Conservation (phyloP, 192 early-diverging fungal genomes). For the Podila horticola region DNA sequence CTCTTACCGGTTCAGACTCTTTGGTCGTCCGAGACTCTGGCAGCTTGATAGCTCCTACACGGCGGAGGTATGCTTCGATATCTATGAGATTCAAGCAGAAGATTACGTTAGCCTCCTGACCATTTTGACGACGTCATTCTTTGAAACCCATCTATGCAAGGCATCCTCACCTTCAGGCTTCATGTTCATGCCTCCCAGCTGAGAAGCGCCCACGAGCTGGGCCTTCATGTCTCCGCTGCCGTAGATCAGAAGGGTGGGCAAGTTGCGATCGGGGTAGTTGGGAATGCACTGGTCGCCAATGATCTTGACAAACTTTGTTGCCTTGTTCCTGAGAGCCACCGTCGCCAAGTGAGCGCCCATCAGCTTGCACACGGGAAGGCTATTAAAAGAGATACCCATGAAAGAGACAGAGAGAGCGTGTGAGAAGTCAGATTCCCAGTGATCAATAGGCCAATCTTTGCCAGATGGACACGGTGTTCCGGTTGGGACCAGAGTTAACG, state of each 20-base stretch:
- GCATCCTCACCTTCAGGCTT: slow-evolving; percentile 67
- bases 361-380: slow-evolving; percentile 87
- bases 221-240: slow-evolving; percentile 84
- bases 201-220: slow-evolving; percentile 84
- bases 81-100: slow-evolving; percentile 11
- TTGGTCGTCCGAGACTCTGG: slow-evolving; percentile 35
- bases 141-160: background rate
- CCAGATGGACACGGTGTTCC: background rate
- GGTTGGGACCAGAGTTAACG: slow-evolving; percentile 12
- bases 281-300: slow-evolving; percentile 93
- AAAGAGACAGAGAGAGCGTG: no score
- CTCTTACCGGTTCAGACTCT: slow-evolving; percentile 30
- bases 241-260: slow-evolving; percentile 94
- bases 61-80: slow-evolving; percentile 53
- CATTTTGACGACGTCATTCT: background rate
- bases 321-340: slow-evolving; percentile 78
- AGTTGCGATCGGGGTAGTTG: slow-evolving; percentile 91
- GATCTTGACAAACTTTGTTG: slow-evolving; percentile 96
- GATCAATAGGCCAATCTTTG: background rate
- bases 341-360: slow-evolving; percentile 80
- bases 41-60: slow-evolving; percentile 49
- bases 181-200: slow-evolving; percentile 85
- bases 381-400: slow-evolving; percentile 62
- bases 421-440: background rate
- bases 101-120: background rate